A percentile compares a stretch with the other conserved stretches of the same genome.
phyloP scores from a whole-genome alignment of 2,329 filamentous ascomycete species.

The Talaromyces pinophilus region DNA sequence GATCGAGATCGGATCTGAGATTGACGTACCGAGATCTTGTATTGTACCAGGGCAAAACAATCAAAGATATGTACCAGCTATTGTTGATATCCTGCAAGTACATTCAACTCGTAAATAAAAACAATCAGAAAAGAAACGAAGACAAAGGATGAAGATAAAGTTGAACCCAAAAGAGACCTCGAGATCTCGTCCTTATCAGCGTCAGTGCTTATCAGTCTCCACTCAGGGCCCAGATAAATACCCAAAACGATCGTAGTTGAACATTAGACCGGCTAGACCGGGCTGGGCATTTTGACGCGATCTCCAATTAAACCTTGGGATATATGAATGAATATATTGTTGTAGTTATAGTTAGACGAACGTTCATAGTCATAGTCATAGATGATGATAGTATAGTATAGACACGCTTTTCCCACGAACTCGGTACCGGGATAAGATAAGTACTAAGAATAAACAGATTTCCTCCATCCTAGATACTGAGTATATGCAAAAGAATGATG shows the following conservation, averaged over 20 bases:
- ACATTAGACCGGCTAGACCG: background rate
- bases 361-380: too few relatives aligned
- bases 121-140: background rate
- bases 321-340: too few relatives aligned
- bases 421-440: too few relatives aligned
- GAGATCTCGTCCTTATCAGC: background rate
- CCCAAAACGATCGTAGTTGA: background rate
- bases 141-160: too few relatives aligned
- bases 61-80: background rate
- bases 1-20: background rate
- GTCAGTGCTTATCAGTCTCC: background rate
- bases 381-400: too few relatives aligned
- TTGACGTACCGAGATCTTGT: background rate
- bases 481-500: background rate
- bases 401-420: too few relatives aligned
- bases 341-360: too few relatives aligned
- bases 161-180: background rate
- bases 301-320: too few relatives aligned
- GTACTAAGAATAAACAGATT: background rate
- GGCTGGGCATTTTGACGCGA: slow-evolving; percentile 14
- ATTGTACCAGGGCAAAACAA: background rate
- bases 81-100: background rate
- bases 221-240: background rate
- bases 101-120: background rate
- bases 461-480: background rate